Evolutionary conservation across 257 asterid genomes (phyloP), one percentile per base, ranked within the genome.

Genomic region (Capsicum rhomboideum): DNA sequence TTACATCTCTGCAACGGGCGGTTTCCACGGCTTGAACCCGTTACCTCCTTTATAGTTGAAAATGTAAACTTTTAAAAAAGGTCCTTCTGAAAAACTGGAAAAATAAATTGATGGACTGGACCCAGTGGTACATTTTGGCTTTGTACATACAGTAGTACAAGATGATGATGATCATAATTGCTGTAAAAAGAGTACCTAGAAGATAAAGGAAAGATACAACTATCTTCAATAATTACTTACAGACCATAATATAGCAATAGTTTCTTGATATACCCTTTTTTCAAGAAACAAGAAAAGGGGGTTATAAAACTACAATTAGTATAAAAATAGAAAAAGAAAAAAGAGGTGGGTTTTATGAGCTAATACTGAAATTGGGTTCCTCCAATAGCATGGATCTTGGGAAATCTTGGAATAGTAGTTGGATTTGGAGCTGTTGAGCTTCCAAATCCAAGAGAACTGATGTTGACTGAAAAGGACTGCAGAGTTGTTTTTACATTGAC

Each of bases 311-410:
- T 72, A 82, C 29, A 23, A 54, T n/a, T 77, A 44, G 64, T 34
- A 72, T 79, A 80, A 80, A 28, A 34, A 74, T 1, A 20, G 23
- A 42, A 52, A 28, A 31, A 21, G 13, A 66, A 63, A 61, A 67
- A 20, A 72, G 82, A 84, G 55, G 74, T 88, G 88, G 84, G 86
- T 23, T 26, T 79, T 75, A 14, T 75, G 55, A 40, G 79, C 54
- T 86, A 88, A 84, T 85, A 87, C 69, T 82, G 80, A 66, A 86
- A 87, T 82, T 90, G 81, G 86, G 71, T 80, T 53, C 34, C 56
- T 84, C 71, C 78, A 82, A 68, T 83, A 86, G 14, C 74, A 89
- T 88, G 95, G 90, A 89, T 90, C 90, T 88, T 86, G 84, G 86
- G 64, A 61, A 84, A 80, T 78, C 80, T 68, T 83, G 80, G 55